Percentiles rank a stretch among this genome's conserved stretches.
Conservation (phyloP, 306 rosid species). For the Cyclanthera cordifolia region DNA sequence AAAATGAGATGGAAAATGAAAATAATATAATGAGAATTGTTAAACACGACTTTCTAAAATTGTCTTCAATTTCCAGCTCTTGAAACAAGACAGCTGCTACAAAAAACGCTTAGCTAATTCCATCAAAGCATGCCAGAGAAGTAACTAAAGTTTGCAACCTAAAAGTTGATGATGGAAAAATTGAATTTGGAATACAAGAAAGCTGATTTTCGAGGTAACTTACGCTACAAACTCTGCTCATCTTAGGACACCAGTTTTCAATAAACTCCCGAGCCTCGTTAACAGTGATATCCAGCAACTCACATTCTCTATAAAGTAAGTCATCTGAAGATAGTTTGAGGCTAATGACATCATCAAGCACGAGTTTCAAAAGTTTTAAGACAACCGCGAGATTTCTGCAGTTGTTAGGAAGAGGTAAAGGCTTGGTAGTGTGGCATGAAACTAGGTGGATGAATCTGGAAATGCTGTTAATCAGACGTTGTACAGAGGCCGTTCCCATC, state of each 20-base stretch:
- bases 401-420: slow-evolving; percentile 51
- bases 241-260: slow-evolving; percentile 62
- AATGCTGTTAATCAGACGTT: slow-evolving; percentile 76
- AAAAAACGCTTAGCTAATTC: neutral
- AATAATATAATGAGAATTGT: neutral
- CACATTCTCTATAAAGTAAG: slow-evolving; percentile 47
- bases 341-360: slow-evolving; percentile 59
- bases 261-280: slow-evolving; percentile 66
- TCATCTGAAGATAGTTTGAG: slow-evolving; percentile 41
- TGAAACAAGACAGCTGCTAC: neutral
- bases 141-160: neutral
- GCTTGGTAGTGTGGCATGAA: slow-evolving; percentile 55
- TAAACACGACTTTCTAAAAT: neutral
- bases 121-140: neutral
- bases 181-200: neutral
- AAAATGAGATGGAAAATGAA: neutral
- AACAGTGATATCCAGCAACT: slow-evolving; percentile 49
- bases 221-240: slow-evolving; percentile 60
- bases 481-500: slow-evolving; percentile 44
- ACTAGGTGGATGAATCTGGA: slow-evolving; percentile 77
- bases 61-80: neutral
- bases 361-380: slow-evolving; percentile 62
- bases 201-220: slow-evolving; percentile 23
- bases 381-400: slow-evolving; percentile 45
- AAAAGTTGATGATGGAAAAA: neutral